Percentiles rank a stretch among this genome's conserved stretches.
Conservation (phyloP, 768 basidiomycete species). For the Strobilomyces dryophilus region DNA sequence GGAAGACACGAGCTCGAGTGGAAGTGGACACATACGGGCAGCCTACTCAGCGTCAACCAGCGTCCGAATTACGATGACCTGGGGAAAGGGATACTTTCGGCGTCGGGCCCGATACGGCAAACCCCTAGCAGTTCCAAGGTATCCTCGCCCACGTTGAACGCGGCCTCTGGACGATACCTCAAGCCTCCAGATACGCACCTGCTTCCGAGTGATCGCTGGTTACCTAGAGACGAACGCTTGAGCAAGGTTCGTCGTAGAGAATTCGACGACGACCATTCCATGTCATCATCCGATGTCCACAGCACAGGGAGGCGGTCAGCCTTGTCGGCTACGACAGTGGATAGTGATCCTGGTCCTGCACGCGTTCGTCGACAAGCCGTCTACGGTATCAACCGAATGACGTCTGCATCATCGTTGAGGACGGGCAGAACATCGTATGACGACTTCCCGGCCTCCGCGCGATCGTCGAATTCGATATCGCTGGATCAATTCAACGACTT, state of each 20-base stretch:
- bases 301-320: constrained; percentile 70
- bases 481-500: constrained; percentile 78
- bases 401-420: constrained; percentile 70
- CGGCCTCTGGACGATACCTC: constrained; percentile 57
- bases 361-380: constrained; percentile 60
- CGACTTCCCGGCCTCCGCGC: constrained; percentile 67
- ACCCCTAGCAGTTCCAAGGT: constrained; percentile 41
- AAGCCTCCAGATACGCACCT: constrained; percentile 34
- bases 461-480: constrained; percentile 78
- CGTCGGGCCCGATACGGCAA: constrained; percentile 63
- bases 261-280: constrained; percentile 87
- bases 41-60: constrained; percentile 38
- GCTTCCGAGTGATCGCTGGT: constrained; percentile 44
- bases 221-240: constrained; percentile 52
- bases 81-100: constrained; percentile 48
- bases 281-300: constrained; percentile 84
- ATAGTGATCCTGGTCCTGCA: constrained; percentile 80
- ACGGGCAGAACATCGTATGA: constrained; percentile 55
- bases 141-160: constrained; percentile 49
- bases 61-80: constrained; percentile 27
- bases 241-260: constrained; percentile 78
- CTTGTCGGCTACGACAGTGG: constrained; percentile 78
- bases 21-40: constrained; percentile 43
- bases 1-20: constrained; percentile 59
- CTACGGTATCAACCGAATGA: constrained; percentile 69